phyloP scores from a whole-genome alignment of 148 eudicot genomes.

The Euryodendron excelsum region DNA sequence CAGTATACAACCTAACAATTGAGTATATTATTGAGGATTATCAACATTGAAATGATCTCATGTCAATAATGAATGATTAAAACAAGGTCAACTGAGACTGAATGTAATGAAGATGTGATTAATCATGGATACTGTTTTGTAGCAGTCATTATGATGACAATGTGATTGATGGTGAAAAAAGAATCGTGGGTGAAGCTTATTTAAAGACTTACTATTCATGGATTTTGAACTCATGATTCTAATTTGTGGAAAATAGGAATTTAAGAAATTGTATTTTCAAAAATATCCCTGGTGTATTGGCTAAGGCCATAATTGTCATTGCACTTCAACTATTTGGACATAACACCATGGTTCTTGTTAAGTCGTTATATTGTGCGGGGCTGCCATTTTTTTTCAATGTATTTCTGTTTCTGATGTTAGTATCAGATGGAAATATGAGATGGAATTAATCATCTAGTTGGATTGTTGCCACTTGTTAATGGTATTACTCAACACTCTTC shows the following conservation, averaged over 20 bases:
- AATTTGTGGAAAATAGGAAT: neutral
- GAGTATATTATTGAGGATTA: neutral
- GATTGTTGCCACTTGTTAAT: neutral
- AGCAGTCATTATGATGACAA: neutral
- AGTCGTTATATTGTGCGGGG: neutral
- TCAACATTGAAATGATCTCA: neutral
- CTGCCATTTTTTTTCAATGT: neutral
- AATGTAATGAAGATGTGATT: neutral
- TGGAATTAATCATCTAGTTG: no score
- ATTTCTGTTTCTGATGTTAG: constrained; percentile 4
- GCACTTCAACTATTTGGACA: neutral
- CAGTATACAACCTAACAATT: neutral
- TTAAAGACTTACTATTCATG: neutral
- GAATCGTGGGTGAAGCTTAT: neutral
- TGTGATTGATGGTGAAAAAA: neutral
- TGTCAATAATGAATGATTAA: neutral
- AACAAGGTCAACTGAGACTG: neutral
- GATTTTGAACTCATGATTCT: neutral
- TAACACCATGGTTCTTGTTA: neutral
- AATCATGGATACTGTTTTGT: neutral
- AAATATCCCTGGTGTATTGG: neutral
- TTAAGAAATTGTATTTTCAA: neutral
- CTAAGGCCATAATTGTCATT: neutral
- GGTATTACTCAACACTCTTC: neutral
- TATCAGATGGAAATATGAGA: neutral